These are phyloP conservation scores for Flaveria sonorensis DNA, from an alignment of 129 eudicot genomes.

Conservation along the genomic window DNA sequence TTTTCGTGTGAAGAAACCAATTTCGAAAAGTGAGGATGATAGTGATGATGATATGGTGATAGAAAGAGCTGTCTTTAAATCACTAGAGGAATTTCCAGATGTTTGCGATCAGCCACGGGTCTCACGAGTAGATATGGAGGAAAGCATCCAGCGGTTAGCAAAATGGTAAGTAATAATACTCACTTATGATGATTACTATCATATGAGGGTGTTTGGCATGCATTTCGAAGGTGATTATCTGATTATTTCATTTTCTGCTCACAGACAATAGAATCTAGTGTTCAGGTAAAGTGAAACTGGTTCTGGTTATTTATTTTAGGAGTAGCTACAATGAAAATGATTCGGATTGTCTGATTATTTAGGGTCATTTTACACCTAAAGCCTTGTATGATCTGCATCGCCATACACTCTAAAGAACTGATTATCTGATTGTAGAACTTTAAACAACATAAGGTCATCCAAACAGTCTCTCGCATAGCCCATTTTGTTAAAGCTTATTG, in stretches of 20 bases:
- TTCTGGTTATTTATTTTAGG: not conserved
- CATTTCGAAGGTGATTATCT: not conserved
- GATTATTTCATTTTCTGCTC: not conserved
- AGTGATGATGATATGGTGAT: conserved; percentile 33
- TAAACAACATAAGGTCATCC: not conserved
- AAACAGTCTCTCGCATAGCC: not conserved
- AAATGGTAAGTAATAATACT: conserved; percentile 58
- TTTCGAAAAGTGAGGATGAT: conserved; percentile 29
- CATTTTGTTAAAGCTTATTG: not conserved
- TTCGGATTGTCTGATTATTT: not conserved
- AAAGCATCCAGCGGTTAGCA: conserved; percentile 84
- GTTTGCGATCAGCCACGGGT: conserved; percentile 64
- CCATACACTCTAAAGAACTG: conserved; percentile 1
- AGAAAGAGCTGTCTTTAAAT: conserved; percentile 70
- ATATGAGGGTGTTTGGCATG: conserved; percentile 10
- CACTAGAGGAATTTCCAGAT: conserved; percentile 49
- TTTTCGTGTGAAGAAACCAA: conserved; percentile 10
- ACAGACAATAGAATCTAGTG: not conserved
- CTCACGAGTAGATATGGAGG: conserved; percentile 84
- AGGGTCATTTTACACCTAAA: not conserved
- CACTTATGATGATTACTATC: not conserved
- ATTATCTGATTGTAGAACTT: not conserved
- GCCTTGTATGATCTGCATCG: not conserved
- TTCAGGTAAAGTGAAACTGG: not conserved
- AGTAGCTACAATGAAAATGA: not conserved